Base-by-base conservation (phyloP, 768 basidiomycete species). In the Suillus subaureus region DNA sequence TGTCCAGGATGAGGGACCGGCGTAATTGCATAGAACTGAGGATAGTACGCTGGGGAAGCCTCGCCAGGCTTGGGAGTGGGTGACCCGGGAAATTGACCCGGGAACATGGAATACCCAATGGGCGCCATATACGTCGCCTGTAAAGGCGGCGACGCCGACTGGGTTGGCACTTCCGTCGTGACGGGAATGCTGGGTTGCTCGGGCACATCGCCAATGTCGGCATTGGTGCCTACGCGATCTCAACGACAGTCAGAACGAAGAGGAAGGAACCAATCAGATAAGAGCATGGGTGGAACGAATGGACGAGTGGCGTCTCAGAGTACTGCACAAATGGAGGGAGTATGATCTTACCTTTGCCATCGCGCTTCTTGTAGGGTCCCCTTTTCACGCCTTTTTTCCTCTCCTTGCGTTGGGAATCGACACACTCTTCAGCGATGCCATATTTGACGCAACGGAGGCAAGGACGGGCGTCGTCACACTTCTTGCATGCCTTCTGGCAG, bases 331-430 rank as follows among this genome's bases (percentile, higher is more conserved):
- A 67, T 28, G 66, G 63, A 67, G 69, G 58, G 58, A 69, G 64
- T 66, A 70, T 57, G 68, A 67, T 65, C 88, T 78, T 74, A 92
- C 91, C 86, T 85, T 90, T 92, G 85, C 87, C 88, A 91, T 92
- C 91, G 88, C 91, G 91, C 88, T 93, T 94, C 92, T 93, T 93
- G 90, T 94, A 94, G 78, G 92, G 92, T 54, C 92, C 92, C 73
- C 92, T 81, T 82, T 93, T 94, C 70, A 92, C 84, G 69, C 92
- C 92, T 75, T 92, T 93, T 77, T 92, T 93, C 73, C 94, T 86
- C 79, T 97, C 94, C 82, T 96, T 97, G 76, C 95, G 85, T 77
- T 92, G 89, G 37, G 94, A 95, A 80, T 96, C 92, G 69, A 93
- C 82, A 74, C 96, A 97, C 73, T 91, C 90, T 73, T 94, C 92